Evolutionary conservation across 495 filamentous ascomycete species (phyloP).

Genomic region (Hyaloscypha bicolor): DNA sequence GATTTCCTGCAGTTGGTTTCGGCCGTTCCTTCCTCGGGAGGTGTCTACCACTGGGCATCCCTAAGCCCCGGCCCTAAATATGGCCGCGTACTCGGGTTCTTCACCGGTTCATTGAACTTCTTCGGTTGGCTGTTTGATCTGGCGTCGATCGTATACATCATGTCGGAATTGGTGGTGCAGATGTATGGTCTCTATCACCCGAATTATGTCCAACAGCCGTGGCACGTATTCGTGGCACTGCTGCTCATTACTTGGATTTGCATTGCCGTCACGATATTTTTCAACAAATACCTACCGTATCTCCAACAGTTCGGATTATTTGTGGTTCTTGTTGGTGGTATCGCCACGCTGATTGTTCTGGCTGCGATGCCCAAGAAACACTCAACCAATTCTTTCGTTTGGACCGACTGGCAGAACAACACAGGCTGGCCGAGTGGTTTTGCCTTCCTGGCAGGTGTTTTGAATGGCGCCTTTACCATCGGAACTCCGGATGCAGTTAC

Average conservation of each 20-base stretch:
- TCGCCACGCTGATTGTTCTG: constrained; percentile 73
- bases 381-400: constrained; percentile 60
- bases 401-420: constrained; percentile 64
- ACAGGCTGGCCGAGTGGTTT: constrained; percentile 72
- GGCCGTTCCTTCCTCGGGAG: constrained; percentile 73
- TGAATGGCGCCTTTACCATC: constrained; percentile 86
- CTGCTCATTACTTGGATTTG: constrained; percentile 68
- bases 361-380: constrained; percentile 71
- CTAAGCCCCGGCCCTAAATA: constrained; percentile 69
- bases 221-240: constrained; percentile 76
- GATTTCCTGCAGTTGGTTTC: constrained; percentile 68
- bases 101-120: constrained; percentile 77
- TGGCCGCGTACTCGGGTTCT: constrained; percentile 71
- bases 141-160: constrained; percentile 68
- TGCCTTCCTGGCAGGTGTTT: constrained; percentile 77
- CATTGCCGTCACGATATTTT: constrained; percentile 66
- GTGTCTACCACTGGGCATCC: constrained; percentile 85
- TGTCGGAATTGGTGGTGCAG: constrained; percentile 65
- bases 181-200: constrained; percentile 75
- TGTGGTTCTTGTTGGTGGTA: constrained; percentile 66
- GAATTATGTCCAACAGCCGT: constrained; percentile 60
- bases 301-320: constrained; percentile 72
- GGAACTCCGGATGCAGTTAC: constrained; percentile 77
- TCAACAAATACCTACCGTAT: constrained; percentile 66
- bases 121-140: constrained; percentile 74